These are phyloP conservation scores for Crucibulum laeve DNA, from an alignment of 768 basidiomycete genomes.

Conservation along the genomic window DNA sequence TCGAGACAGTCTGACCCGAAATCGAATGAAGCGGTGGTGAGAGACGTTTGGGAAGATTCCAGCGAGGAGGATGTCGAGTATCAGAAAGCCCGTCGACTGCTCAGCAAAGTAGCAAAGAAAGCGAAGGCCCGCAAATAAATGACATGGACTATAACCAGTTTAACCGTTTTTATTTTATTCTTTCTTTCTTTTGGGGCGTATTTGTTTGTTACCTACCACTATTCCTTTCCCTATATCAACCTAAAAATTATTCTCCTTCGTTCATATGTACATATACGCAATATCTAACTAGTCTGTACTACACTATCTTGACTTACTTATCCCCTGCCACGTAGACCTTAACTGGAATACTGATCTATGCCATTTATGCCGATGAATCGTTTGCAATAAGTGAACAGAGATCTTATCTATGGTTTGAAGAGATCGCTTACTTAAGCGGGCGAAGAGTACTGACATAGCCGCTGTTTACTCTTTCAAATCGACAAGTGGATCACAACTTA, in stretches of 20 bases:
- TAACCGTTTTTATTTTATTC: background rate
- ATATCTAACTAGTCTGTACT: too few species aligned
- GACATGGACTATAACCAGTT: background rate
- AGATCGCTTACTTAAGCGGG: background rate
- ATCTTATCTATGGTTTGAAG: background rate
- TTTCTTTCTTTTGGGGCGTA: constrained; percentile 1
- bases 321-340: too few species aligned
- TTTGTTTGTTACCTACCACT: too few species aligned
- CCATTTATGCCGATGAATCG: too few species aligned
- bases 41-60: constrained; percentile 41
- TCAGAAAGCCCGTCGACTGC: constrained; percentile 46
- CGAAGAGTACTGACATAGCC: too few species aligned
- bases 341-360: too few species aligned
- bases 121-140: constrained; percentile 19
- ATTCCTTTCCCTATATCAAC: too few species aligned
- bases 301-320: background rate
- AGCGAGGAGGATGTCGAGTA: constrained; percentile 75
- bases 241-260: too few species aligned
- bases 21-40: constrained; percentile 1
- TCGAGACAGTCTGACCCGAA: constrained; percentile 1
- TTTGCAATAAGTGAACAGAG: background rate
- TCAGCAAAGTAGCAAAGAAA: constrained; percentile 42
- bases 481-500: too few species aligned
- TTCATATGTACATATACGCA: too few species aligned
- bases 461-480: too few species aligned